phyloP scores from a whole-genome alignment of 441 rosid genomes.

The Gossypium gossypioides region DNA sequence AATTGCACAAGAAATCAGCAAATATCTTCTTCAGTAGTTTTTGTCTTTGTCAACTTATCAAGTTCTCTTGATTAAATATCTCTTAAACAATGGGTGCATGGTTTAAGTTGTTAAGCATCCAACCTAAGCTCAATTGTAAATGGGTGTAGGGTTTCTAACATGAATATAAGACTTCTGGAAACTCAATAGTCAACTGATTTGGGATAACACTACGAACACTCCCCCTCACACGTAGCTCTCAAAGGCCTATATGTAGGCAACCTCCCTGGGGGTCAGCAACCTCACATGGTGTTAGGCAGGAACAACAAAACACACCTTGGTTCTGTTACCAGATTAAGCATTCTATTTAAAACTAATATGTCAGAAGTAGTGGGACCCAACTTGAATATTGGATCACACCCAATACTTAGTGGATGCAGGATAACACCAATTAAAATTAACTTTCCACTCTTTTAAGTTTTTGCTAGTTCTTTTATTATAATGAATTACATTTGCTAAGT shows the following conservation, averaged over 20 bases:
- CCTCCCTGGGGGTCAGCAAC: background rate
- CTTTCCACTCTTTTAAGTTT: background rate
- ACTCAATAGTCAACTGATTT: background rate
- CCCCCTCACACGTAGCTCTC: background rate
- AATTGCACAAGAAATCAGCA: slow-evolving; percentile 4
- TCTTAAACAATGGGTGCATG: background rate
- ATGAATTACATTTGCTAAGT: background rate
- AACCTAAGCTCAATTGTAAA: background rate
- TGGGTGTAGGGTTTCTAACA: background rate
- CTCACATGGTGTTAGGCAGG: background rate
- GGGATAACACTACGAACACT: background rate
- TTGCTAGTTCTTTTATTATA: background rate
- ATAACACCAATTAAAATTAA: background rate
- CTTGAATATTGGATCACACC: background rate
- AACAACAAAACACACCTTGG: background rate
- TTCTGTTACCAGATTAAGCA: background rate
- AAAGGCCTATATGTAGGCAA: background rate
- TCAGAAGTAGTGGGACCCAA: background rate
- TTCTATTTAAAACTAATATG: background rate
- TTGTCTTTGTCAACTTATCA: background rate
- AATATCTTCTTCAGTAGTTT: background rate
- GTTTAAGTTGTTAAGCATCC: background rate
- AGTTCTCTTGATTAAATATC: background rate
- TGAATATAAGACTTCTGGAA: background rate
- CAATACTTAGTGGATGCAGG: background rate